phyloP scores from a whole-genome alignment of 2,329 filamentous ascomycete genomes.

The Penicillium oxalicum region DNA sequence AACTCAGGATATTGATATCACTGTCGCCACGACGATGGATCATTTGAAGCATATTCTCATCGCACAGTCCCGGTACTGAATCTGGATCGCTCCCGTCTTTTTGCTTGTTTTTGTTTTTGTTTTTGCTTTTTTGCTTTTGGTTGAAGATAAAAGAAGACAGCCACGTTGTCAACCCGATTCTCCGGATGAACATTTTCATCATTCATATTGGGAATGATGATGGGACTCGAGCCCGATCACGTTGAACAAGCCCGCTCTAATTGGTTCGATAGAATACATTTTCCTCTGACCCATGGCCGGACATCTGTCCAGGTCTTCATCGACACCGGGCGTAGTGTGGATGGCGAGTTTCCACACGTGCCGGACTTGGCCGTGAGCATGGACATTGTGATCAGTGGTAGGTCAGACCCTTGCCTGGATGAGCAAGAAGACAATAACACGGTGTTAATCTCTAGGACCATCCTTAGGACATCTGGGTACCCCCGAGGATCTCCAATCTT shows the following conservation, averaged over 20 bases:
- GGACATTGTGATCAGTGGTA: constrained; percentile 19
- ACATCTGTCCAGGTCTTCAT: constrained; percentile 18
- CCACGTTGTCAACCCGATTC: too few species aligned
- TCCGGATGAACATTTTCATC: too few species aligned
- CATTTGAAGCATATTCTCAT: constrained; percentile 14
- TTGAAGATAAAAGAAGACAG: too few species aligned
- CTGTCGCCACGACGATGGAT: constrained; percentile 15
- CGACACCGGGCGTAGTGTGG: constrained; percentile 16
- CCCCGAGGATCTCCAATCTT: constrained; percentile 15
- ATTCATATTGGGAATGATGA: too few species aligned
- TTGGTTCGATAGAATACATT: constrained; percentile 12
- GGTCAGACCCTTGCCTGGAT: not conserved
- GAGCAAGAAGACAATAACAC: constrained; percentile 5
- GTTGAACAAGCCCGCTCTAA: not conserved
- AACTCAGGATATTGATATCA: constrained; percentile 19
- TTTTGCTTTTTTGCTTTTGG: not conserved
- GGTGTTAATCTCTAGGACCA: constrained; percentile 6
- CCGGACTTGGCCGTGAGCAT: constrained; percentile 17
- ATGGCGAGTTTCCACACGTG: constrained; percentile 15
- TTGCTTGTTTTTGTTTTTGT: not conserved
- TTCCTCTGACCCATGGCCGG: constrained; percentile 14
- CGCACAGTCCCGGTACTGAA: constrained; percentile 14
- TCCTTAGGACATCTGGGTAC: constrained; percentile 16
- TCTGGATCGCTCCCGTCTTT: constrained; percentile 1
- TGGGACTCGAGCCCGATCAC: too few species aligned